A percentile compares a stretch with the other conserved stretches of the same genome.
phyloP scores from a whole-genome alignment of 768 basidiomycete species.

The Rhizopogon rudus region DNA sequence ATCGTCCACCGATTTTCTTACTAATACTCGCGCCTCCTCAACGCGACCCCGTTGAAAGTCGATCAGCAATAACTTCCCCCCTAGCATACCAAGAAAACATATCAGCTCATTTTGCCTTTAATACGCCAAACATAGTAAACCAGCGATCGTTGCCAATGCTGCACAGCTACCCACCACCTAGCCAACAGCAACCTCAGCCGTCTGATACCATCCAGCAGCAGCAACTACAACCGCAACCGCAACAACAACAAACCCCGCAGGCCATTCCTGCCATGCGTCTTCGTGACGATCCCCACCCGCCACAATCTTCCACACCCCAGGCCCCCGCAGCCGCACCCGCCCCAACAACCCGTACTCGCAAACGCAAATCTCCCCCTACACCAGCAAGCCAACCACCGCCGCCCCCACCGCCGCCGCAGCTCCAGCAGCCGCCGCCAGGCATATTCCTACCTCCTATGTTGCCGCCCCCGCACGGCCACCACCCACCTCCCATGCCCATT shows the following conservation, averaged over 20 bases:
- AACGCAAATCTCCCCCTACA: conserved; percentile 65
- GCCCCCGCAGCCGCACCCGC: conserved; percentile 5
- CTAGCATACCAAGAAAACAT: background rate
- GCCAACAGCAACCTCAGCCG: conserved; percentile 1
- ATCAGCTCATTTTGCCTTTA: background rate
- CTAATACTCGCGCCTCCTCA: conserved; percentile 32
- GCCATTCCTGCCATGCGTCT: conserved; percentile 45
- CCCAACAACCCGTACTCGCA: conserved; percentile 37
- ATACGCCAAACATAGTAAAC: background rate
- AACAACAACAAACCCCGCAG: conserved; percentile 13
- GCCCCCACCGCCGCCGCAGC: conserved; percentile 13
- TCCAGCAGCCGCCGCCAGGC: conserved; percentile 7
- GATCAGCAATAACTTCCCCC: conserved; percentile 17
- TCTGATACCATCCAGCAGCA: conserved; percentile 24
- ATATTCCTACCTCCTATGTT: conserved; percentile 1
- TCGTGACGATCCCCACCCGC: conserved; percentile 45
- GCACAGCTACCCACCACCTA: background rate
- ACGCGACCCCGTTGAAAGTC: conserved; percentile 20
- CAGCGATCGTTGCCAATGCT: conserved; percentile 1
- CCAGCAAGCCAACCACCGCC: conserved; percentile 13
- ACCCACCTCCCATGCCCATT: conserved; percentile 28
- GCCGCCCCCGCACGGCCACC: conserved; percentile 21
- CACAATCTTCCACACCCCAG: conserved; percentile 13
- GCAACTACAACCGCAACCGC: conserved; percentile 4
- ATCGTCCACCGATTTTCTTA: conserved; percentile 24